Conservation (phyloP, 2,329 filamentous ascomycete species). For the Hypoxylon sp. region DNA sequence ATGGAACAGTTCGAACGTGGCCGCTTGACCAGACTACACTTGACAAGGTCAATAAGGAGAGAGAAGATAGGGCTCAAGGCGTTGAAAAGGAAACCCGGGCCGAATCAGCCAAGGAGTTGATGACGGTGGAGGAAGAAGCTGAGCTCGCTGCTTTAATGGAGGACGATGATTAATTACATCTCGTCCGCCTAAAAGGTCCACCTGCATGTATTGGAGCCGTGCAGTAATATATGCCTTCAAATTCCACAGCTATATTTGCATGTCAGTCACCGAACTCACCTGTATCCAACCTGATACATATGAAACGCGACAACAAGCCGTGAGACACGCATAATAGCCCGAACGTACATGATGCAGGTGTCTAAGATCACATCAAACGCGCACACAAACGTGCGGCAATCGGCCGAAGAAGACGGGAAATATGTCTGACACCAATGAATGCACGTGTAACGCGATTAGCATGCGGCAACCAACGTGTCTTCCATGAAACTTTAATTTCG, state of each 20-base stretch:
- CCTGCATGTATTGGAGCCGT: not conserved
- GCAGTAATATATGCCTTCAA: not conserved
- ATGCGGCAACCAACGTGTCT: constrained; percentile 13
- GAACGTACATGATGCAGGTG: no score
- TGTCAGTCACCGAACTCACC: no score
- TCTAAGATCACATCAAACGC: no score
- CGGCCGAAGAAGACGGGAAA: constrained; percentile 18
- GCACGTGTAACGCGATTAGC: constrained; percentile 21
- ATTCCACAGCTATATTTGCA: no score
- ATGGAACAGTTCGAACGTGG: constrained; percentile 89
- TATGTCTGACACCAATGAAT: constrained; percentile 23
- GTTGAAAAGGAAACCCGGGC: constrained; percentile 58
- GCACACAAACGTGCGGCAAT: no score
- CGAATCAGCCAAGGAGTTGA: constrained; percentile 58
- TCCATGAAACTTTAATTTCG: constrained; percentile 28
- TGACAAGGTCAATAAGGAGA: constrained; percentile 59
- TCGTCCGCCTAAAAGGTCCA: not conserved
- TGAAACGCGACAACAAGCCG: not conserved
- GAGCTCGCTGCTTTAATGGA: constrained; percentile 93
- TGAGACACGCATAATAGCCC: constrained; percentile 1
- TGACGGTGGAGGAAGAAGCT: constrained; percentile 91
- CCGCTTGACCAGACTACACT: constrained; percentile 69
- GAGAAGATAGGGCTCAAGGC: constrained; percentile 59
- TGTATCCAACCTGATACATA: no score
- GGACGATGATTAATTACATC: constrained; percentile 65